phyloP scores from a whole-genome alignment of 1,139 yeast species.

The Yamadazyma dendronema region DNA sequence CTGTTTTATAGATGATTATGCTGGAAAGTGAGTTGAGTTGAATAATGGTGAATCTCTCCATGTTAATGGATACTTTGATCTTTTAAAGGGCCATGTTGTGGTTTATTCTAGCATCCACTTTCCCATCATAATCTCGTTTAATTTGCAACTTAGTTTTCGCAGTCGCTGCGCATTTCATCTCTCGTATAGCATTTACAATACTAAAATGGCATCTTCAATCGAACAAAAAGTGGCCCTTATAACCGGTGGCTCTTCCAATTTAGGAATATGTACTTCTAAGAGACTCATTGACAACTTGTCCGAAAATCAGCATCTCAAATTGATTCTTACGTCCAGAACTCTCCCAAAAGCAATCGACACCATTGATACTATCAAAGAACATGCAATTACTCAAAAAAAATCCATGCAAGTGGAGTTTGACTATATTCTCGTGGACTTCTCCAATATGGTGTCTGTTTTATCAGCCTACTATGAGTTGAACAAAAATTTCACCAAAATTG shows the following conservation, averaged over 20 bases:
- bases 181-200: neutral
- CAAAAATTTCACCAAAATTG: constrained; percentile 62
- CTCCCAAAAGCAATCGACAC: constrained; percentile 79
- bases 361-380: constrained; percentile 58
- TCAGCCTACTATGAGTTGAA: constrained; percentile 70
- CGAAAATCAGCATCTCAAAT: constrained; percentile 61
- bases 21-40: neutral
- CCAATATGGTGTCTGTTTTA: constrained; percentile 84
- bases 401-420: constrained; percentile 73
- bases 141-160: too few species aligned
- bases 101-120: neutral
- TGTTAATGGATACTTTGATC: neutral
- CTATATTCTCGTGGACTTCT: constrained; percentile 80
- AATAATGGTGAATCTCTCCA: too few species aligned
- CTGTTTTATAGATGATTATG: neutral
- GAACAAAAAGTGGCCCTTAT: constrained; percentile 42
- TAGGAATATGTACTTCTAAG: constrained; percentile 83
- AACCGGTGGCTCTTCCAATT: constrained; percentile 59
- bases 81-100: neutral
- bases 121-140: neutral
- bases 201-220: constrained; percentile 1
- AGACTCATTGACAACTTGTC: constrained; percentile 61
- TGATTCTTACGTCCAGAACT: constrained; percentile 82
- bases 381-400: constrained; percentile 39
- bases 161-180: neutral